phyloP scores from a whole-genome alignment of 257 asterid genomes.

The Salvia rosmarinus region DNA sequence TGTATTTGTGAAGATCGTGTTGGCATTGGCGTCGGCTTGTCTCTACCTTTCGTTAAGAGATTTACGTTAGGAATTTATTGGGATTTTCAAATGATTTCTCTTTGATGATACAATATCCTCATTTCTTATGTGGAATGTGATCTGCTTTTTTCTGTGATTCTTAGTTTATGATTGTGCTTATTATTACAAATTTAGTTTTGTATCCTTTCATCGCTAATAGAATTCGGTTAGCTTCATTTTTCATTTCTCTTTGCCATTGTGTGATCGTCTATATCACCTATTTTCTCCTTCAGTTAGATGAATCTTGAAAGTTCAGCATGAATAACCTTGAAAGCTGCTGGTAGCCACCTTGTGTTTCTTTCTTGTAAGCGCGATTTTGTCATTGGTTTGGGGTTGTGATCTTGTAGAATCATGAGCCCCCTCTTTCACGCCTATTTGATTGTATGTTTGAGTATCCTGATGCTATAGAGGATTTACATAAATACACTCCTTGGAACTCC shows the following conservation, averaged over 20 bases:
- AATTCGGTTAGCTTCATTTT: neutral
- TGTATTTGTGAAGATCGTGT: neutral
- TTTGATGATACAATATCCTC: neutral
- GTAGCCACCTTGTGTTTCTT: too few species aligned
- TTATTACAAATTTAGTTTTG: neutral
- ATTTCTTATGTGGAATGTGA: neutral
- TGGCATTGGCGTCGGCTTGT: neutral
- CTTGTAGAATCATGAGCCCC: neutral
- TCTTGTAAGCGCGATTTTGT: neutral
- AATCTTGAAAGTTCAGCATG: neutral
- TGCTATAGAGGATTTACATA: neutral
- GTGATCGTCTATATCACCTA: neutral
- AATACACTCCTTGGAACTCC: neutral
- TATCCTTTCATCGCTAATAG: neutral
- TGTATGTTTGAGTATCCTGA: neutral
- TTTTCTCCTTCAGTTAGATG: too few species aligned
- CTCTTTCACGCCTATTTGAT: neutral
- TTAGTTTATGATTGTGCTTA: neutral
- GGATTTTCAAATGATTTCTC: neutral
- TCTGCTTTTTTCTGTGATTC: neutral
- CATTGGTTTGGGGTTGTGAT: slow-evolving; percentile 3
- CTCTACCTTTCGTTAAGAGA: too few species aligned
- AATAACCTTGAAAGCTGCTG: neutral
- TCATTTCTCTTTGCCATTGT: neutral
- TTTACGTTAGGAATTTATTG: neutral